Evolutionary conservation across 2,329 filamentous ascomycete genomes (phyloP), one percentile per base, ranked within the genome.

Genomic region (Aspergillus uvarum): DNA sequence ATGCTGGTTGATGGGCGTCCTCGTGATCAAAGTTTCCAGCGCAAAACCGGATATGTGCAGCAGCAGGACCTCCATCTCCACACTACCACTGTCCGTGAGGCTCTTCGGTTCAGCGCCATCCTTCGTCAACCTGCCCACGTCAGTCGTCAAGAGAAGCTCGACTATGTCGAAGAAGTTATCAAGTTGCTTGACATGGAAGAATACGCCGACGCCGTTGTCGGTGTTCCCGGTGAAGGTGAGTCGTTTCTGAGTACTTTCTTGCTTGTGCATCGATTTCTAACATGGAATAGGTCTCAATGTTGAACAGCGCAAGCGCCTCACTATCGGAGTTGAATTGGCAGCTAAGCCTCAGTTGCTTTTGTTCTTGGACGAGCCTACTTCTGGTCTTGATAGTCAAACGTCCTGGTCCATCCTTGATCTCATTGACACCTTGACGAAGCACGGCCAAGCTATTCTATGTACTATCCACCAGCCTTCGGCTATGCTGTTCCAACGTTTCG

Each of bases 381-480:
- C 92, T 29, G 94, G 94, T 81, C 86, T 97, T 21, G 94, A 97
- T 76, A 91, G 87, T 71, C 92, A 96, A 76, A 96, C 93, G 1
- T 94, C 92, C 0, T 97, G 92, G 91, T 90, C 91, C 64, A 96
- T 97, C 72, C 83, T 92, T 50, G 89, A 92, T 74, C 84, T 97
- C 11, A 84, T 98, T 47, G 89, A 96, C 76, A 96, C 96, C 77
- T 83, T 97, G 35, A 92, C 92, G 68, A 90, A 94, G 75, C 89
- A 87, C 63, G 93, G 94, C 16, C 92, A 96, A 74, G 93, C 94
- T 54, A 91, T 97, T 76, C 87, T 97, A n/a, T 96, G 92, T 79
- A 97, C 94, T 0, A 97, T 97, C 62, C 94, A 98, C 75, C 94
- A 98, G 76, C 94, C 94, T n/a, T 96, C 91, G 14, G 92, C 93